Evolutionary conservation across 495 filamentous ascomycete genomes (phyloP).

Genomic region (Friedmanniomyces endolithicus): DNA sequence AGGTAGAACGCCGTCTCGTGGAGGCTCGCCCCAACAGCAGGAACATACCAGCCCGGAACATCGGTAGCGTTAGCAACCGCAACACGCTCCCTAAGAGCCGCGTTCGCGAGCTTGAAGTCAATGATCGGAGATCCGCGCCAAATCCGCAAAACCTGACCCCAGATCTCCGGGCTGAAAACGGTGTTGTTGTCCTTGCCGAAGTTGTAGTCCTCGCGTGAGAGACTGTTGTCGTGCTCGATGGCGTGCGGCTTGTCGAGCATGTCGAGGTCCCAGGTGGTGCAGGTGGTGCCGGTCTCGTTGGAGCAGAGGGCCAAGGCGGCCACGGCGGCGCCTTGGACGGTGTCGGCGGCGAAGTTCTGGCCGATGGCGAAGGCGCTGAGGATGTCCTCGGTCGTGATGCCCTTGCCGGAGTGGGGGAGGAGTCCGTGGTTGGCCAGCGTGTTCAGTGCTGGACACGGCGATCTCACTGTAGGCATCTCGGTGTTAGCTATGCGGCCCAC

Average conservation of each 20-base stretch:
- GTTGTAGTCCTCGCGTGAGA: conserved; percentile 17
- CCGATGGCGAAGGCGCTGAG: conserved; percentile 30
- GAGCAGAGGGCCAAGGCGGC: conserved; percentile 5
- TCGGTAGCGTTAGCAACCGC: background rate
- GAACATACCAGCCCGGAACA: background rate
- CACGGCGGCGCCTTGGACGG: background rate
- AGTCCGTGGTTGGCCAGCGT: conserved; percentile 19
- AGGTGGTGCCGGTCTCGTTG: conserved; percentile 38
- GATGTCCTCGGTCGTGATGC: conserved; percentile 28
- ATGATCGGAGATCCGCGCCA: background rate
- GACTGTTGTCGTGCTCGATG: conserved; percentile 41
- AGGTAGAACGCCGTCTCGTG: background rate
- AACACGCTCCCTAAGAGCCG: background rate
- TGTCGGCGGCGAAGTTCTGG: conserved; percentile 30
- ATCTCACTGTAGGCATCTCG: conserved; percentile 7
- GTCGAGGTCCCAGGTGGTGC: conserved; percentile 38
- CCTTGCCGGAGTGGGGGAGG: conserved; percentile 26
- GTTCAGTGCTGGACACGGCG: conserved; percentile 20
- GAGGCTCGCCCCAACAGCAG: background rate
- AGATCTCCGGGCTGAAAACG: background rate
- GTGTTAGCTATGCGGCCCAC: background rate
- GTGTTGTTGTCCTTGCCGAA: conserved; percentile 1
- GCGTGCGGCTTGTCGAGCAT: conserved; percentile 37
- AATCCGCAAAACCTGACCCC: background rate
- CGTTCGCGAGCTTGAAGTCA: background rate